Conservation (phyloP, 495 filamentous ascomycete genomes). For the Xylaria nigripes region DNA sequence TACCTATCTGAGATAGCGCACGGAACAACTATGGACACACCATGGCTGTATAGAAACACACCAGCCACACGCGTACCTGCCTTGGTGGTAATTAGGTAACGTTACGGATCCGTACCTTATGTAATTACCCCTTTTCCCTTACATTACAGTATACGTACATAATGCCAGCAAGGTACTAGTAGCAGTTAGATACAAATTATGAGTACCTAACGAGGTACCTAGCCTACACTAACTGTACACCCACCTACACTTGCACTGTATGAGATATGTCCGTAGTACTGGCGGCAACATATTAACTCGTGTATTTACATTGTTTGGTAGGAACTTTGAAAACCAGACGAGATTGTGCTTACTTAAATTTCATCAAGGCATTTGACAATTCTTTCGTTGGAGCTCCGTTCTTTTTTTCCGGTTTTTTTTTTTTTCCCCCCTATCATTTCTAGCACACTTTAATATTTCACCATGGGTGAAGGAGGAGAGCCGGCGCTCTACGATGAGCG, state of each 20-base stretch:
- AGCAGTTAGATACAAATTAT: too few relatives aligned
- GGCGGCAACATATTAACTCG: background rate
- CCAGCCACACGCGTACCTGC: too few relatives aligned
- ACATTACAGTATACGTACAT: background rate
- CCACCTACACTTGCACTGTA: too few relatives aligned
- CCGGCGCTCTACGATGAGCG: constrained; percentile 52
- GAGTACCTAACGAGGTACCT: too few relatives aligned
- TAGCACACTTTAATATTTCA: background rate
- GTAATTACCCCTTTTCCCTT: background rate
- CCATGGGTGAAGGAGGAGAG: constrained; percentile 25
- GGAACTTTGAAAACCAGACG: too few relatives aligned
- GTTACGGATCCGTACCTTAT: too few relatives aligned
- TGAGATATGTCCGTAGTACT: too few relatives aligned
- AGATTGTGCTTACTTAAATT: background rate
- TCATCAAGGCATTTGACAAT: background rate
- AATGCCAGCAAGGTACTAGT: too few relatives aligned
- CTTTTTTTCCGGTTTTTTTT: background rate
- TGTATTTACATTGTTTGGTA: background rate
- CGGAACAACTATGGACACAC: background rate
- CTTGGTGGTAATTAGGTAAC: too few relatives aligned
- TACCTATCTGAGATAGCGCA: too few relatives aligned
- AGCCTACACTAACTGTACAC: too few relatives aligned
- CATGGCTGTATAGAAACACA: too few relatives aligned
- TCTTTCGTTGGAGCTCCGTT: background rate
- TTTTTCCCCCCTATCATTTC: background rate